These are phyloP conservation scores for Ustilago esculenta DNA, from an alignment of 1,284 basidiomycete genomes.

Conservation along the genomic window DNA sequence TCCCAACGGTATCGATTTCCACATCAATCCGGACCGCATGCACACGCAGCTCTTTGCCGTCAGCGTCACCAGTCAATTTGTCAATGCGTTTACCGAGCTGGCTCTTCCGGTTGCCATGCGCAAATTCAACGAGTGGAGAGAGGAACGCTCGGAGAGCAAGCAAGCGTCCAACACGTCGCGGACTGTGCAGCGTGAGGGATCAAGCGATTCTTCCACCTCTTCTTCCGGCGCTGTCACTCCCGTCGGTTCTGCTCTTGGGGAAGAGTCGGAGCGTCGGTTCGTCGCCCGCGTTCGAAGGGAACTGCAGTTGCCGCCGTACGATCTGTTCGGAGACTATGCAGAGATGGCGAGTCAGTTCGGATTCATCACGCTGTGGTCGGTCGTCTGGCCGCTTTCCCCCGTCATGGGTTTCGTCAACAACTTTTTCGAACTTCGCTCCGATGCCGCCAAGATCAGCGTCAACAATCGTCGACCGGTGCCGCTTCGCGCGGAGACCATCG, in stretches of 20 bases:
- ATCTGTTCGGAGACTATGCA: slow-evolving; percentile 76
- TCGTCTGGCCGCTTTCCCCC: slow-evolving; percentile 90
- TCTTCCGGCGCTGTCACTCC: slow-evolving; percentile 27
- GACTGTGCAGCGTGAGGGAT: slow-evolving; percentile 3
- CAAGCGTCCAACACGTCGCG: not conserved
- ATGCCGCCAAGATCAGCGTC: slow-evolving; percentile 92
- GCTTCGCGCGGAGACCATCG: slow-evolving; percentile 85
- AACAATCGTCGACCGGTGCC: slow-evolving; percentile 88
- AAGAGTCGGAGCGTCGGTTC: slow-evolving; percentile 75
- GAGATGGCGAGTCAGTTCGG: slow-evolving; percentile 89
- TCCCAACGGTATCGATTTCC: slow-evolving; percentile 56
- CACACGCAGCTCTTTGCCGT: slow-evolving; percentile 94
- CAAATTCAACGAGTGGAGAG: slow-evolving; percentile 48
- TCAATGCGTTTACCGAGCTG: slow-evolving; percentile 84
- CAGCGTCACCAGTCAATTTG: slow-evolving; percentile 88
- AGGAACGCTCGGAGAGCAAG: slow-evolving; percentile 24
- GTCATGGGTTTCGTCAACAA: slow-evolving; percentile 74
- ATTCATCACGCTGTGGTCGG: slow-evolving; percentile 88
- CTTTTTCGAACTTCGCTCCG: slow-evolving; percentile 87
- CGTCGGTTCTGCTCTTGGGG: not conserved
- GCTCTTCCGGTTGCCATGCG: slow-evolving; percentile 76
- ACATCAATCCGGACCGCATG: slow-evolving; percentile 74
- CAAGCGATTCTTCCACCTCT: slow-evolving; percentile 8
- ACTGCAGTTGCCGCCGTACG: slow-evolving; percentile 81
- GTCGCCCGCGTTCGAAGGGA: slow-evolving; percentile 81